Evolutionary conservation across 352 stramenopile genomes (phyloP).

Genomic region (Globisporangium uncinulatum): DNA sequence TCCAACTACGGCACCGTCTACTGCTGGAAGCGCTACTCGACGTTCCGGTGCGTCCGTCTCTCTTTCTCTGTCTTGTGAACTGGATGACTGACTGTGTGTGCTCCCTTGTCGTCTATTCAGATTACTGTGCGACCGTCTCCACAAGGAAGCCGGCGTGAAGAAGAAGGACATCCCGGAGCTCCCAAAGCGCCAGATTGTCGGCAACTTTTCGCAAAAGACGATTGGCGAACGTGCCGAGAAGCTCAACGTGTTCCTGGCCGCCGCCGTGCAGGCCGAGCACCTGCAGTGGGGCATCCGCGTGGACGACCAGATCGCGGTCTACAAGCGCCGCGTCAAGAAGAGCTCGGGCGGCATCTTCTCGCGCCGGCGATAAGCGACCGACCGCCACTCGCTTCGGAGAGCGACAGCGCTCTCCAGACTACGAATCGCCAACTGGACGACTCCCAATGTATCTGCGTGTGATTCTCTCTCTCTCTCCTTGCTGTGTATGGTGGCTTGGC

Average conservation of each 20-base stretch:
- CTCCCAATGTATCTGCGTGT: conserved; percentile 3
- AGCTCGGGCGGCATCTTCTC: conserved; percentile 47
- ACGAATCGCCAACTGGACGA: not conserved
- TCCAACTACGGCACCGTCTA: conserved; percentile 86
- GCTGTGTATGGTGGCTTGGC: not conserved
- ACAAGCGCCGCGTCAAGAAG: conserved; percentile 85
- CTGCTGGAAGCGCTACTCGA: conserved; percentile 88
- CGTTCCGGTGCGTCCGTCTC: conserved; percentile 56
- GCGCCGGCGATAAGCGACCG: conserved; percentile 52
- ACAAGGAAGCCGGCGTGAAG: conserved; percentile 82
- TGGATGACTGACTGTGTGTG: not conserved
- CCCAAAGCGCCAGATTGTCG: conserved; percentile 74
- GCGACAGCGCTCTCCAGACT: not conserved
- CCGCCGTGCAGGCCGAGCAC: conserved; percentile 72
- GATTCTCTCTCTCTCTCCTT: not conserved
- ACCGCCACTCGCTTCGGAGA: not conserved
- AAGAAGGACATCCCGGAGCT: conserved; percentile 81
- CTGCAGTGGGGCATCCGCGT: conserved; percentile 86
- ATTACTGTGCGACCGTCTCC: conserved; percentile 76
- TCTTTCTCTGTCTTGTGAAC: conserved; percentile 2
- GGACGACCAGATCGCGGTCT: conserved; percentile 84
- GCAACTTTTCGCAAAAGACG: conserved; percentile 80
- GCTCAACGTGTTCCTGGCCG: conserved; percentile 77
- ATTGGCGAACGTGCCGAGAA: conserved; percentile 83
- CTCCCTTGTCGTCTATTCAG: conserved; percentile 13